Evolutionary conservation across 2,329 filamentous ascomycete genomes (phyloP), one percentile per base, ranked within the genome.

Genomic region (Arthroderma sp.): DNA sequence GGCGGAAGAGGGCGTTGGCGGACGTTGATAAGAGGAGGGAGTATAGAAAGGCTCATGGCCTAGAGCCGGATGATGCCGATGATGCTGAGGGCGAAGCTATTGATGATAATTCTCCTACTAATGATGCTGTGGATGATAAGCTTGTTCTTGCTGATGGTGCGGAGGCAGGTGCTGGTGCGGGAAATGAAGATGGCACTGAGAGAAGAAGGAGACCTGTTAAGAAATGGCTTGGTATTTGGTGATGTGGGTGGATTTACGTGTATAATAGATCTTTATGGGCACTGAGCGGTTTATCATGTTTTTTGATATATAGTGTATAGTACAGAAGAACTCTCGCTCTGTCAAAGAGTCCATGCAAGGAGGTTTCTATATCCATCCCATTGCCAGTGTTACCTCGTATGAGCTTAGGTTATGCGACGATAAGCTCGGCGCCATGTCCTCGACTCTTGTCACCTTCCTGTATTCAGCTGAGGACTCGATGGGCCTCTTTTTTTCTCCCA

Each of bases 221-320:
- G 75, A 88, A 85, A 70, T 88, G 83, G 77, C 69, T 91, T 55
- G 86, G 86, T 9, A 82, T 94, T 57, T 93, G 86, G 73, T 87
- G 32, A 41, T 11, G 39, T 10, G 38, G 11, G 7, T 10, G 5
- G 33, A 27, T 33, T 11, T 39, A 47, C 34, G 22, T n/a, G 40
- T 5, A 27, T 5, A 15, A 36, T 15, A 22, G 15, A 22, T 22
- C 15, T 22, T 22, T 22, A 22, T 22, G 15, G 15, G 15, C 15
- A 22, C 15, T 22, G 15, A 22, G 15, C 15, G 15, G 15, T 22
- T 22, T 22, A 22, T 22, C 15, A 22, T 22, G 15, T 22, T 22
- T 22, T 22, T 22, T 22, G 15, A 22, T 22, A 22, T 22, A 22
- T 22, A 22, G 15, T 22, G 15, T 22, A 22, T 22, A 22, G 15